Conservation (phyloP, 164 flowering plant species). For the Vitis riparia region DNA sequence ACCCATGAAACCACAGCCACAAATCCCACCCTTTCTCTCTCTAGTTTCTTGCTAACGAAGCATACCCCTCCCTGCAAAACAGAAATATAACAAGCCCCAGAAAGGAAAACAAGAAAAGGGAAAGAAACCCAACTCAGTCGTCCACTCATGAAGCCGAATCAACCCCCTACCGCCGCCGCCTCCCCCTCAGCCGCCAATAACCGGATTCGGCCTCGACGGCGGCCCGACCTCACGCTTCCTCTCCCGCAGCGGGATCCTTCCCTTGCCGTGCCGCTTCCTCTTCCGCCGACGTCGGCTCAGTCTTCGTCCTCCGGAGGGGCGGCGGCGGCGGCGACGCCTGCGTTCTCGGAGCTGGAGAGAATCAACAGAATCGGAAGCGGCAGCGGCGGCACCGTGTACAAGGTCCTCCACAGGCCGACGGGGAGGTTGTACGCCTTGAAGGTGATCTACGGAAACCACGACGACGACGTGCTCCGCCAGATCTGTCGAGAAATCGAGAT, state of each 20-base stretch:
- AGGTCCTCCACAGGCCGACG: constrained; percentile 65
- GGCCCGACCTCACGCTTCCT: constrained; percentile 65
- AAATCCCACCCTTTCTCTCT: too few species aligned
- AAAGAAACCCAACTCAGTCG: too few species aligned
- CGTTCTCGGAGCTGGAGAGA: constrained; percentile 60
- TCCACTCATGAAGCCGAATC: constrained; percentile 33
- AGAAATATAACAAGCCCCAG: too few species aligned
- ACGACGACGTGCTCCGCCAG: constrained; percentile 75
- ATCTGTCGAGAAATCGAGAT: constrained; percentile 86
- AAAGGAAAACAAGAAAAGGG: too few species aligned
- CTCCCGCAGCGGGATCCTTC: constrained; percentile 68
- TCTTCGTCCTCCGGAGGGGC: constrained; percentile 9
- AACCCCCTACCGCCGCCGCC: constrained; percentile 20
- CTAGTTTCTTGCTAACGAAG: too few species aligned
- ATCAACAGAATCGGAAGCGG: constrained; percentile 76
- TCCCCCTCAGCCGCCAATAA: background rate
- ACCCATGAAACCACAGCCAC: too few species aligned
- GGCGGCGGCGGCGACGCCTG: background rate
- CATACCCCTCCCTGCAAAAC: too few species aligned
- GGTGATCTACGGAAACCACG: constrained; percentile 84
- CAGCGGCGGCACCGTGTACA: constrained; percentile 83
- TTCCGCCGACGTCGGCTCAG: constrained; percentile 41
- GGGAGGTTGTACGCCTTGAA: constrained; percentile 63
- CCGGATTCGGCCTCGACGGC: constrained; percentile 43
- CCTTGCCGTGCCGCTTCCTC: constrained; percentile 77